Evolutionary conservation across 2,329 filamentous ascomycete genomes (phyloP), one percentile per base, ranked within the genome.

Genomic region (Aphanoascus verrucosus): DNA sequence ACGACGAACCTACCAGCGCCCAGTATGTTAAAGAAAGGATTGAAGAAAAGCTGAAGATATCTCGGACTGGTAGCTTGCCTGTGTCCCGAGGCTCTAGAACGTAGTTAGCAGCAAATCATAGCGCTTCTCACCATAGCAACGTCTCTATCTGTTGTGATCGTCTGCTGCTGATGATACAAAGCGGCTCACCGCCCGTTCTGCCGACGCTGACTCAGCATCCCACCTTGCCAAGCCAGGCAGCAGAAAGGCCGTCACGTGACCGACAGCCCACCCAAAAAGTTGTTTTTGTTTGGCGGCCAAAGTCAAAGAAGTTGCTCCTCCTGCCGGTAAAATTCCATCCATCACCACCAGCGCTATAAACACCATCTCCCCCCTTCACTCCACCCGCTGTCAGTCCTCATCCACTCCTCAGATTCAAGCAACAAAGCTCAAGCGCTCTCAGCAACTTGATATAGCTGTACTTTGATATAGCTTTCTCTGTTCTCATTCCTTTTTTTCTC

Each of bases 281-380:
- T 23, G 51, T 49, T 52, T 52, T 53, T 53, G 44, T 53, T 53
- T 53, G 42, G 51, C 49, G 43, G 49, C 12, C 11, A 41, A 8
- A 19, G 5, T 20, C 15, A 28, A 12, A 38, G 3, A 15, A 42
- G 37, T 48, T 47, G 23, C 51, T 47, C 43, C 41, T 43, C 41
- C 43, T 20, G 28, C 45, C 31, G 43, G 23, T 50, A 50, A 54
- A 54, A 54, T 50, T 54, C 52, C 52, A 54, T 50, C 44, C 52
- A 48, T 37, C 52, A 52, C 14, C 32, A 20, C 20, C 50, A 41
- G 11, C 37, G 23, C 23, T 28, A 28, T 28, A 12, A 35, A 32
- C 38, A 50, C 23, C 23, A 28, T 28, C 23, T 28, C 19, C 34
- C 35, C 28, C 48, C 28, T 23, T 19, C 49, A 17, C 38, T 15